A percentile compares a stretch with the other conserved stretches of the same genome.
These are phyloP conservation scores for Scenedesmus sp. DNA, from an alignment of 163 green algal species.

Conservation along the genomic window DNA sequence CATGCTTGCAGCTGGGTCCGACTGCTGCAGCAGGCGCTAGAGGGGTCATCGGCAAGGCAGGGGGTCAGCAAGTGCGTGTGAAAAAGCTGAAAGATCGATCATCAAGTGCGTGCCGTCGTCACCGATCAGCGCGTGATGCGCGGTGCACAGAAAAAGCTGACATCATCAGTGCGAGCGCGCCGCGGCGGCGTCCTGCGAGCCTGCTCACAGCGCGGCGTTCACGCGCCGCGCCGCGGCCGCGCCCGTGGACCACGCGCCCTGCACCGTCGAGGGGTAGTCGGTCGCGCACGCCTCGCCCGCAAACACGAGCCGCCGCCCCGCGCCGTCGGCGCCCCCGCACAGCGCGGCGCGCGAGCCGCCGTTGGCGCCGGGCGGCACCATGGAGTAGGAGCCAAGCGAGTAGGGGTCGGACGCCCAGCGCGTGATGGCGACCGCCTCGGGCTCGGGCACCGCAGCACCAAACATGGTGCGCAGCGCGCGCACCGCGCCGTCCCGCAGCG, in stretches of 20 bases:
- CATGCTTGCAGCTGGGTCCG: no score
- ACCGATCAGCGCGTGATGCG: no score
- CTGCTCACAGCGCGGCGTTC: no score
- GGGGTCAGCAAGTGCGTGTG: no score
- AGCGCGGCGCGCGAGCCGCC: constrained; percentile 78
- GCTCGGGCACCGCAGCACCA: not conserved
- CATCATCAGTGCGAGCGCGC: no score
- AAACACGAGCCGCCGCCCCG: constrained; percentile 76
- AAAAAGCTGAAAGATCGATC: no score
- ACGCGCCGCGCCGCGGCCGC: constrained; percentile 6
- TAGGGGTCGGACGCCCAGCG: constrained; percentile 77
- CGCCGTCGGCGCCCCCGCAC: constrained; percentile 55
- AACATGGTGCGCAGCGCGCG: constrained; percentile 56
- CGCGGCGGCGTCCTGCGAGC: no score
- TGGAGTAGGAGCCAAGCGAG: constrained; percentile 78
- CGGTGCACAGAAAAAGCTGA: no score
- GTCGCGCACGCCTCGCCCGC: constrained; percentile 80
- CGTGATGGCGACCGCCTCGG: constrained; percentile 51
- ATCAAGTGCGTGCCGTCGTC: no score
- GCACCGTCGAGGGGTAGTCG: constrained; percentile 87
- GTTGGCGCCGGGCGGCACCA: constrained; percentile 67
- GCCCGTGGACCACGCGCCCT: constrained; percentile 79
- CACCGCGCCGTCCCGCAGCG: constrained; percentile 66
- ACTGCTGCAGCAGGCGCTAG: no score
- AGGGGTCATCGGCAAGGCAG: no score